These are phyloP conservation scores for Immersiporthe knoxdaviesiana DNA, from an alignment of 2,329 filamentous ascomycete species.

Conservation along the genomic window DNA sequence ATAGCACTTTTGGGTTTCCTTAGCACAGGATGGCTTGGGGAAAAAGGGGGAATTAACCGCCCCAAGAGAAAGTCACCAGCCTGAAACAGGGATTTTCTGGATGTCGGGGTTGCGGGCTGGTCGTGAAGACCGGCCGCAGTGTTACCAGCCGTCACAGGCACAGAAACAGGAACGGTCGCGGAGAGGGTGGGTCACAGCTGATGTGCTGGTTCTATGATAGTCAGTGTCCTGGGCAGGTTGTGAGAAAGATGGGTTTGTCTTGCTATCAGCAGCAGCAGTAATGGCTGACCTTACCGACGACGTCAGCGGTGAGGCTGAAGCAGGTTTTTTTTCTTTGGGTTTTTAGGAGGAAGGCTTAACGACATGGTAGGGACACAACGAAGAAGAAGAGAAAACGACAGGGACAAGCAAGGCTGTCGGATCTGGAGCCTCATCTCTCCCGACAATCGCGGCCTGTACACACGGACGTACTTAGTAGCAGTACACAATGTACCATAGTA, in stretches of 20 bases:
- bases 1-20: not conserved
- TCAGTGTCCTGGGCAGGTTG: not conserved
- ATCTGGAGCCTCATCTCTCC: not conserved
- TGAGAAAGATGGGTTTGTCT: not conserved
- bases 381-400: not conserved
- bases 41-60: too few relatives aligned
- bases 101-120: not conserved
- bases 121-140: not conserved
- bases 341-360: not conserved
- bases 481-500: too few relatives aligned
- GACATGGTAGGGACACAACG: not conserved
- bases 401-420: conserved; percentile 1
- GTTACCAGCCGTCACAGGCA: not conserved
- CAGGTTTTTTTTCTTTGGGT: not conserved
- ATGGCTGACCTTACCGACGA: not conserved
- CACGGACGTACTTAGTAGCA: too few relatives aligned
- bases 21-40: not conserved
- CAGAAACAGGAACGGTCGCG: not conserved
- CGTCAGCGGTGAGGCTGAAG: not conserved
- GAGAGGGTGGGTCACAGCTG: not conserved
- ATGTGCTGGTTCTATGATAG: not conserved
- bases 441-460: not conserved
- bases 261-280: not conserved
- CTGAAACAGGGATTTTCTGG: conserved; percentile 1
- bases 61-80: not conserved